These are phyloP conservation scores for Schizophyllum commune DNA, from an alignment of 1,284 basidiomycete species.

Conservation along the genomic window DNA sequence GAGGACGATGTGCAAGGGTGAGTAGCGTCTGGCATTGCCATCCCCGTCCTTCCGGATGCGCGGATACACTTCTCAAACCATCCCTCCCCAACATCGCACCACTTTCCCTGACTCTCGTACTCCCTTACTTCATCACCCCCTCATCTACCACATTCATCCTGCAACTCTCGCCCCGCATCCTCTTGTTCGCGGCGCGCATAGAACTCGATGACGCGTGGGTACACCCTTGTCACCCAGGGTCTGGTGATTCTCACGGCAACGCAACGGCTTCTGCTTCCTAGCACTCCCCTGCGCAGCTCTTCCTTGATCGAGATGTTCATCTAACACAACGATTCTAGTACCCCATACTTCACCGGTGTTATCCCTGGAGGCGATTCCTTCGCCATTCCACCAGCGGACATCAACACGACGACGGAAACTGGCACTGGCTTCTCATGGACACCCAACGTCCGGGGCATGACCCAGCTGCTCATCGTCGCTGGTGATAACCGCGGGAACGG, in stretches of 20 bases:
- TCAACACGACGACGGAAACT: constrained; percentile 32
- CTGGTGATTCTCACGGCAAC: not conserved
- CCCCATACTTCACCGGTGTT: constrained; percentile 55
- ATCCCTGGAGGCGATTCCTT: constrained; percentile 77
- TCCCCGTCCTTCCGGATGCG: too few relatives aligned
- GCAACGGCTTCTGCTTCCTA: too few relatives aligned
- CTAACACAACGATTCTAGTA: constrained; percentile 34
- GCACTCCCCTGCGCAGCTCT: too few relatives aligned
- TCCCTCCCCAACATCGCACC: too few relatives aligned
- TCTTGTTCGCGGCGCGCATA: too few relatives aligned
- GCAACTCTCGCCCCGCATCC: too few relatives aligned
- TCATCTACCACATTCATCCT: too few relatives aligned
- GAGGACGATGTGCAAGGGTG: not conserved
- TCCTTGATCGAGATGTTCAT: too few relatives aligned
- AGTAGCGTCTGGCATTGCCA: not conserved
- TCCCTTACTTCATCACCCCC: too few relatives aligned
- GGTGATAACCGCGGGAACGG: constrained; percentile 63
- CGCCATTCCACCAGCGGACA: constrained; percentile 38
- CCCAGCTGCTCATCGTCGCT: constrained; percentile 55
- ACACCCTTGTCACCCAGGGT: constrained; percentile 2
- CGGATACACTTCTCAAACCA: too few relatives aligned
- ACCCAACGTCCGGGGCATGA: constrained; percentile 52
- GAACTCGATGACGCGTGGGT: not conserved
- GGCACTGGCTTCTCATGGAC: constrained; percentile 68
- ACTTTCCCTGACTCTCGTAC: too few relatives aligned